Evolutionary conservation across 2,329 filamentous ascomycete species (phyloP).

Genomic region (Thielaviopsis populi): DNA sequence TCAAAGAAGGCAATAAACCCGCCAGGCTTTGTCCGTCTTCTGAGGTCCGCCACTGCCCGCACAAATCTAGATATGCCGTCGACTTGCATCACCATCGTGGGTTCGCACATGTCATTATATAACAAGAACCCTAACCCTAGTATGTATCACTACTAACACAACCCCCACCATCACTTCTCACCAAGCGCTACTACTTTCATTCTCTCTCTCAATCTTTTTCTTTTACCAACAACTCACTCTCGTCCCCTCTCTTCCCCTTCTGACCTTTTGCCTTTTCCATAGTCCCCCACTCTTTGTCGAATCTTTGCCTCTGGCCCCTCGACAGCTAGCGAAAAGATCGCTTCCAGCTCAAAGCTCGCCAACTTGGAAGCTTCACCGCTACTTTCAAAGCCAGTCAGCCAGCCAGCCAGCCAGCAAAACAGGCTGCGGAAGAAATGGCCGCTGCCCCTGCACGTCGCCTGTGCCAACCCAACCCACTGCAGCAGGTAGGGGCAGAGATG

Average conservation of each 20-base stretch:
- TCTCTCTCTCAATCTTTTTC: background rate
- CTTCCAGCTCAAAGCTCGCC: background rate
- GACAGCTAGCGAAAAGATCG: background rate
- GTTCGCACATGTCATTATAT: background rate
- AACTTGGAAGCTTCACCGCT: conserved; percentile 5
- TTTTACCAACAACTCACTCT: background rate
- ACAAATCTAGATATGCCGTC: background rate
- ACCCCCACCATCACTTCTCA: background rate
- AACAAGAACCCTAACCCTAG: background rate
- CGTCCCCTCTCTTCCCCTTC: background rate
- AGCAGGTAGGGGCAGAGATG: background rate
- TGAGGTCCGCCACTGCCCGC: background rate
- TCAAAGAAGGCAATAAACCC: too few relatives aligned
- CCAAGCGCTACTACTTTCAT: too few relatives aligned
- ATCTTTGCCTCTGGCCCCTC: background rate
- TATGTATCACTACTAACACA: too few relatives aligned
- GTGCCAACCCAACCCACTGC: background rate
- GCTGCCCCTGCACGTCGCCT: background rate
- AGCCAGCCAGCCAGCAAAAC: background rate
- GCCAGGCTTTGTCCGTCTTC: background rate
- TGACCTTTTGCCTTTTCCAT: background rate
- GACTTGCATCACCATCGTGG: background rate
- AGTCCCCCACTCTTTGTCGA: conserved; percentile 1
- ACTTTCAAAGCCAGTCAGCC: background rate
- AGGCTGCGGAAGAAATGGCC: background rate